phyloP scores from a whole-genome alignment of 345 rosid species.

The Salix udensis region DNA sequence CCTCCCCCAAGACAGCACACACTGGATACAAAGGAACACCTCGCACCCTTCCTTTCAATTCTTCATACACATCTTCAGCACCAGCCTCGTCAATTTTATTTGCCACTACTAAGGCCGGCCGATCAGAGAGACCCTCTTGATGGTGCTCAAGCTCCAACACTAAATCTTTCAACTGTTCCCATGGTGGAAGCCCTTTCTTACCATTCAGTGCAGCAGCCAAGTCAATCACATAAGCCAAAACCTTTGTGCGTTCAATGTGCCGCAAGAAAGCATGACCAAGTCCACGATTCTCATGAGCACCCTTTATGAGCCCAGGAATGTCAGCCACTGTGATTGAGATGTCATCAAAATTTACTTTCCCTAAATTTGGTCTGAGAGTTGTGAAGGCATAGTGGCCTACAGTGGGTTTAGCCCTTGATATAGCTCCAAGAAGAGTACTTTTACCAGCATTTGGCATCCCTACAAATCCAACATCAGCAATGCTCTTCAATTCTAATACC shows the following conservation, averaged over 20 bases:
- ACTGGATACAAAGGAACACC: constrained; percentile 63
- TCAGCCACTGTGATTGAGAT: constrained; percentile 89
- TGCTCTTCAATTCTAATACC: constrained; percentile 82
- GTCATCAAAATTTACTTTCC: constrained; percentile 70
- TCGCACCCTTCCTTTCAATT: constrained; percentile 58
- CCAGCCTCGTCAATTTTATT: constrained; percentile 85
- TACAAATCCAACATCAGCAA: constrained; percentile 95
- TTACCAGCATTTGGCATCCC: constrained; percentile 98
- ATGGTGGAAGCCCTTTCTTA: constrained; percentile 66
- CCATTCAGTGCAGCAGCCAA: constrained; percentile 72
- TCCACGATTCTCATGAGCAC: constrained; percentile 80
- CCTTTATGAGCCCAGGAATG: constrained; percentile 89
- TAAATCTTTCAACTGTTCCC: constrained; percentile 77
- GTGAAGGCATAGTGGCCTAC: constrained; percentile 91
- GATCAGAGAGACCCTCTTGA: constrained; percentile 67
- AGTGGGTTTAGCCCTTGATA: constrained; percentile 76
- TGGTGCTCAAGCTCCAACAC: constrained; percentile 81
- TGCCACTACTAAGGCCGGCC: constrained; percentile 74
- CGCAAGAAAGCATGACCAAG: constrained; percentile 88
- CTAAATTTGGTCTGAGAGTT: constrained; percentile 80
- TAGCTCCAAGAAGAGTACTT: constrained; percentile 84
- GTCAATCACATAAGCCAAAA: constrained; percentile 84
- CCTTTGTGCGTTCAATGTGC: constrained; percentile 93
- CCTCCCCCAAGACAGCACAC: constrained; percentile 82
- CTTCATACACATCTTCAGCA: constrained; percentile 54